phyloP scores from a whole-genome alignment of 441 rosid genomes.

The Francoa sonchifolia region DNA sequence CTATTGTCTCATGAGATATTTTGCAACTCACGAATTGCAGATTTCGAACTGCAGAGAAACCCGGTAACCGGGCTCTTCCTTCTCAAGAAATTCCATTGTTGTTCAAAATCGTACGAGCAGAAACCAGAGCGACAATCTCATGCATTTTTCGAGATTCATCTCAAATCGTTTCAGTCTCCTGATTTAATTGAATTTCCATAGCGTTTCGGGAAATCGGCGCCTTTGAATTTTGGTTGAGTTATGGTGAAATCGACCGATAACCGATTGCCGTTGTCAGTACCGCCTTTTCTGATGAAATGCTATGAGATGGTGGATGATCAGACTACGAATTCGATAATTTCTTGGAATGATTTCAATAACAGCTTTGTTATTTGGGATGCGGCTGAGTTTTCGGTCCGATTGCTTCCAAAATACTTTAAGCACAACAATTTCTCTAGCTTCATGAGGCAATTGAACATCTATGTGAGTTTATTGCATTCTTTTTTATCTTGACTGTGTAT shows the following conservation, averaged over 20 bases:
- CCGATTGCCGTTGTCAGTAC: conserved; percentile 28
- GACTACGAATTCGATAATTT: conserved; percentile 46
- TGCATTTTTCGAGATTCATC: too few relatives aligned
- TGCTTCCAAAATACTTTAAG: conserved; percentile 75
- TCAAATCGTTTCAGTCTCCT: too few relatives aligned
- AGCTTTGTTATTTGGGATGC: conserved; percentile 56
- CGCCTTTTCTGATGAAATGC: conserved; percentile 79
- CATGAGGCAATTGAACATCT: conserved; percentile 86
- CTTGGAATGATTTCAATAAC: conserved; percentile 43
- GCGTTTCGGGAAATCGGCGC: too few relatives aligned
- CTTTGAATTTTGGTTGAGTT: too few relatives aligned
- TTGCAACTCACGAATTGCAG: too few relatives aligned
- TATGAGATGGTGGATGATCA: conserved; percentile 83
- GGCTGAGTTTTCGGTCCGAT: conserved; percentile 49
- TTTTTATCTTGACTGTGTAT: conserved; percentile 1
- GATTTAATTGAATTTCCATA: too few relatives aligned
- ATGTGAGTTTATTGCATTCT: conserved; percentile 32
- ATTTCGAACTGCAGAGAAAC: too few relatives aligned
- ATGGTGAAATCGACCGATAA: conserved; percentile 66
- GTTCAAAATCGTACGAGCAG: too few relatives aligned
- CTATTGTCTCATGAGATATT: too few relatives aligned
- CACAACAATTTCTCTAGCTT: conserved; percentile 82
- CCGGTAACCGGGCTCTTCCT: too few relatives aligned
- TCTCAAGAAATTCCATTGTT: too few relatives aligned
- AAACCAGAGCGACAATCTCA: too few relatives aligned